phyloP scores from a whole-genome alignment of 805 yeast species.

The Kluyveromyces nonfermentans region DNA sequence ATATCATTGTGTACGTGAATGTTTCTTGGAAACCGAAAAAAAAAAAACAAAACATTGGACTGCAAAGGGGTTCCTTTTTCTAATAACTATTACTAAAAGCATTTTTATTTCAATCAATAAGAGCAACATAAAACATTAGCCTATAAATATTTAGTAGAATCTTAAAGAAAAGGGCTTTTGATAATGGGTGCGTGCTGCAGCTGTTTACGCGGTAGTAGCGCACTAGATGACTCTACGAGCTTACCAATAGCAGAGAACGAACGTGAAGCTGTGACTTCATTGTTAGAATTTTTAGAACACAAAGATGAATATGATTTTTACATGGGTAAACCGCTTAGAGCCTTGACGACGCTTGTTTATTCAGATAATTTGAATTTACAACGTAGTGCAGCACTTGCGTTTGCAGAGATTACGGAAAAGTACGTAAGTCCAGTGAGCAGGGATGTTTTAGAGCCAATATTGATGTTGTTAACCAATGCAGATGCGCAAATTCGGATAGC shows the following conservation, averaged over 20 bases:
- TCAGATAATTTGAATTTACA: conserved; percentile 92
- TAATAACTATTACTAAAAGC: too few relatives aligned
- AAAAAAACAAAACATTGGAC: neutral
- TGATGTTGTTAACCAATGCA: conserved; percentile 72
- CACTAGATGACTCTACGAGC: conserved; percentile 39
- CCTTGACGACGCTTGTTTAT: conserved; percentile 85
- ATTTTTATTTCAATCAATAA: too few relatives aligned
- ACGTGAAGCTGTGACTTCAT: conserved; percentile 88
- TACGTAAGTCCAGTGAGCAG: conserved; percentile 85
- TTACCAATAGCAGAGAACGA: conserved; percentile 91
- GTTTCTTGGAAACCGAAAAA: neutral
- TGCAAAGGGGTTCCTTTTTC: neutral
- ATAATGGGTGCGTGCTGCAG: conserved; percentile 48
- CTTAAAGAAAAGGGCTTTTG: neutral
- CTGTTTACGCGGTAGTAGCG: conserved; percentile 28
- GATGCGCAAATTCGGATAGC: conserved; percentile 97
- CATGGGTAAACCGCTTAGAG: conserved; percentile 73
- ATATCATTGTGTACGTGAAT: neutral
- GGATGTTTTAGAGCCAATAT: conserved; percentile 88
- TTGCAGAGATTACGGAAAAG: conserved; percentile 97
- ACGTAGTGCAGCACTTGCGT: conserved; percentile 94
- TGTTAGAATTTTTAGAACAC: conserved; percentile 83
- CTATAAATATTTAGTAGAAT: neutral
- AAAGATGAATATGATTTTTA: conserved; percentile 69
- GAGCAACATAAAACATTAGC: too few relatives aligned